These are phyloP conservation scores for Cinnamomum micranthum DNA, from an alignment of 164 flowering plant genomes.

Conservation along the genomic window DNA sequence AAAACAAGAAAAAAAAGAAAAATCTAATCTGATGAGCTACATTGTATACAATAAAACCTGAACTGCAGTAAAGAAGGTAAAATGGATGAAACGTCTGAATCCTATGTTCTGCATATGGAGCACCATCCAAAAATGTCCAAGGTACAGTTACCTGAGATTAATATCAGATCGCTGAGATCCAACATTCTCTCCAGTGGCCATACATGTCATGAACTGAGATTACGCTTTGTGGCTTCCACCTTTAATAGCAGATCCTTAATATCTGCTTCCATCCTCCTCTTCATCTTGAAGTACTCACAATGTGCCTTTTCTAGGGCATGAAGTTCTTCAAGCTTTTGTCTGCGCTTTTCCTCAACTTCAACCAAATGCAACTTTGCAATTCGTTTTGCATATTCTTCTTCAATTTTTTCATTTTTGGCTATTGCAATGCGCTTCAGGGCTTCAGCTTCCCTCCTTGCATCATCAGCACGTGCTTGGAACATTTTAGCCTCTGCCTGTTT, in stretches of 20 bases:
- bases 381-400: constrained; percentile 61
- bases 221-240: constrained; percentile 78
- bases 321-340: constrained; percentile 70
- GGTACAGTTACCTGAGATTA: constrained; percentile 16
- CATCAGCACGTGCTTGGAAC: constrained; percentile 88
- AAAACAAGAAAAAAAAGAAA: constrained; percentile 5
- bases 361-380: constrained; percentile 55
- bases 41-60: constrained; percentile 22
- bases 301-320: constrained; percentile 65
- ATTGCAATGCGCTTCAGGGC: constrained; percentile 67
- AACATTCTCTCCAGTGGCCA: neutral
- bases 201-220: constrained; percentile 40
- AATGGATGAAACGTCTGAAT: constrained; percentile 1
- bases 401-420: constrained; percentile 73
- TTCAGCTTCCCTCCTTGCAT: constrained; percentile 89
- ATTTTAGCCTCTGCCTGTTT: constrained; percentile 87
- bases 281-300: constrained; percentile 68
- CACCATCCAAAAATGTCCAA: neutral
- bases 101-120: constrained; percentile 6
- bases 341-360: constrained; percentile 78
- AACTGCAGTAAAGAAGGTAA: constrained; percentile 1
- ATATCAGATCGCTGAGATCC: neutral
- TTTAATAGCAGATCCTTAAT: constrained; percentile 70
- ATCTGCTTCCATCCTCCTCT: constrained; percentile 81
- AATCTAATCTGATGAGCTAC: constrained; percentile 14